Conservation (phyloP, 345 rosid genomes). For the Arabis hirsuta region DNA sequence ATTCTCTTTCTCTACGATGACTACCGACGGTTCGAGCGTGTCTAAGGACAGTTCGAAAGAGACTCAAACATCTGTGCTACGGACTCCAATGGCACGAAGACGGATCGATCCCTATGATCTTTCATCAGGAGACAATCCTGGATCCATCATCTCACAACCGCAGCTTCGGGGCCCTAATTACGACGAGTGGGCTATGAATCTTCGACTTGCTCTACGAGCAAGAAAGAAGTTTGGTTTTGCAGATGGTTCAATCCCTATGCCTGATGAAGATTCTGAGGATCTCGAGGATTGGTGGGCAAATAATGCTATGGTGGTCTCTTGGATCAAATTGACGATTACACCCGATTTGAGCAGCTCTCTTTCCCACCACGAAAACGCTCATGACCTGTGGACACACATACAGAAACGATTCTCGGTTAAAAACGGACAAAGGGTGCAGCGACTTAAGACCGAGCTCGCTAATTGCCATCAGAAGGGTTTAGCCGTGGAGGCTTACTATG, state of each 20-base stretch:
- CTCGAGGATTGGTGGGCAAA: not conserved
- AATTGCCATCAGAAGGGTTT: not conserved
- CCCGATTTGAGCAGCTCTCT: not conserved
- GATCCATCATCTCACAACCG: not conserved
- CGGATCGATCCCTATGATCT: not conserved
- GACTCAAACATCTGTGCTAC: no score
- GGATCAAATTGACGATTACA: not conserved
- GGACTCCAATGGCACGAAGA: not conserved
- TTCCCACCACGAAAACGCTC: not conserved
- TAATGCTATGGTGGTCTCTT: not conserved
- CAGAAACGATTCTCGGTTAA: not conserved
- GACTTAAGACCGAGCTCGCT: not conserved
- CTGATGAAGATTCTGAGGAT: not conserved
- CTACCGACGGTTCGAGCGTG: no score
- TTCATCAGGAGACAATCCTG: not conserved
- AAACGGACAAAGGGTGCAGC: not conserved
- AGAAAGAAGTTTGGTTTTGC: not conserved
- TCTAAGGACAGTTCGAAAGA: no score
- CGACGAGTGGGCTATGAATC: not conserved
- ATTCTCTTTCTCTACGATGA: no score
- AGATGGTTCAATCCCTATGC: not conserved
- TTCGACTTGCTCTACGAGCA: not conserved
- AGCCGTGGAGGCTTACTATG: not conserved
- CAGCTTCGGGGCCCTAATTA: not conserved
- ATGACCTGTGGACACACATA: not conserved